Base-by-base conservation (phyloP, 371 early-diverging fungal genomes). In the Lichtheimia corymbifera region DNA sequence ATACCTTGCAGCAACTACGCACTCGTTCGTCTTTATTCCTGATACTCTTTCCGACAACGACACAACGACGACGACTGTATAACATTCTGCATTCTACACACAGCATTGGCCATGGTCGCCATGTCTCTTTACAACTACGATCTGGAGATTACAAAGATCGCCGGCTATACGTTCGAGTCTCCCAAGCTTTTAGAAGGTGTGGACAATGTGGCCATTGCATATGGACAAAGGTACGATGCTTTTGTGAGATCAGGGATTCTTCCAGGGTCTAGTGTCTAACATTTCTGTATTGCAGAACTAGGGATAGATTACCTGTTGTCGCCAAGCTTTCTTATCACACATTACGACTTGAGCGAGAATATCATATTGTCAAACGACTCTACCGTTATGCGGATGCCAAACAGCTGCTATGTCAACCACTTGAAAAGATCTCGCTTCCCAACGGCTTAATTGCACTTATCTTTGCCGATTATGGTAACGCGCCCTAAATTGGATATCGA, bases 261-360 rank as follows among this genome's bases (percentile, higher is more conserved):
- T 35, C 11, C 35, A 35, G 11, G 35, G 28, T 28, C 28, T 28
- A 28, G 0, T 60, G 30, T 13, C 24, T 42, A 2, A 43, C 17
- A 22, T n/a, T 35, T n/a, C 40, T 30, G 14, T 35, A 51, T 15
- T 30, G 41, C 53, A 73, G 74, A 63, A 68, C 70, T 40, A 62
- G 70, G 56, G 79, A 79, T 54, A 61, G 62, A 61, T 54, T 71
- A 18, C 75, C 73, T 12, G 74, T 79, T 25, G 61, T 79, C 52
- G 76, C 72, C n/a, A 79, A 79, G 59, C 55, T 79, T 55, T 79
- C 79, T 49, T 71, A 71, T 59, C 76, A 79, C 53, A 68, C 73
- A 4, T 58, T 79, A 52, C 62, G 72, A 41, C 59, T 79, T 50
- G 79, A 79, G 66, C 64, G 79, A 66, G 79, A 79, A 62, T 79